Base-by-base conservation (phyloP, 805 yeast species). In the Grigorovia transvaalensis region DNA sequence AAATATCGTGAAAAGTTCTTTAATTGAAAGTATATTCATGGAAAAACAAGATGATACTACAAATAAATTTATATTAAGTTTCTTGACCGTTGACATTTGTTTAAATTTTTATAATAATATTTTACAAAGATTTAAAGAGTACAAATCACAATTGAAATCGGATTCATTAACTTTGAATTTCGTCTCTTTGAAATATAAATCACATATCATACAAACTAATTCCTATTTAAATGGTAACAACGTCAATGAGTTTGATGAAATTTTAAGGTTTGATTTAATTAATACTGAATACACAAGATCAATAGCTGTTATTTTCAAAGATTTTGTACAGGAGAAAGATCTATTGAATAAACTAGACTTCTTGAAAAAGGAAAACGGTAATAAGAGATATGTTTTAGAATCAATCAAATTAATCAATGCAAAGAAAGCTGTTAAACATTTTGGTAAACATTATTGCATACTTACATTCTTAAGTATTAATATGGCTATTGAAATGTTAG, bases 1-100 rank as follows among this genome's bases (percentile, higher is more conserved):
- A 45, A 73, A 78, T 46, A 64, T 69, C 35, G 71, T 82, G 9
- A 77, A 77, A 45, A 73, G 63, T 60, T 87, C 85, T 3, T 85
- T 87, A 0, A 73, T 84, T 40, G 89, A 84, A 62, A 78, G 77
- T 57, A 73, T 80, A 54, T 73, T 74, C 51, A 61, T 78, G 52
- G 53, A 61, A 18, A 68, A 70, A 48, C 71, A 65, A 13, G 74
- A 67, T 23, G 68, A 66, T 17, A 61, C 68, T 44, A 59, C 62
- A 50, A 59, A 49, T 20, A 53, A 57, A 3, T 54, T 63, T 40
- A 47, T 66, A 23, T 53, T 65, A 51, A 65, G 67, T 52, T 66
- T 65, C 40, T 48, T 69, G 19, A 65, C 71, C n/a, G 56, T 62
- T 27, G 66, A 66, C 29, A 59, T 69, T 8, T 70, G 74, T 53